These are phyloP conservation scores for Spathaspora boniae DNA, from an alignment of 805 yeast species.

Conservation along the genomic window DNA sequence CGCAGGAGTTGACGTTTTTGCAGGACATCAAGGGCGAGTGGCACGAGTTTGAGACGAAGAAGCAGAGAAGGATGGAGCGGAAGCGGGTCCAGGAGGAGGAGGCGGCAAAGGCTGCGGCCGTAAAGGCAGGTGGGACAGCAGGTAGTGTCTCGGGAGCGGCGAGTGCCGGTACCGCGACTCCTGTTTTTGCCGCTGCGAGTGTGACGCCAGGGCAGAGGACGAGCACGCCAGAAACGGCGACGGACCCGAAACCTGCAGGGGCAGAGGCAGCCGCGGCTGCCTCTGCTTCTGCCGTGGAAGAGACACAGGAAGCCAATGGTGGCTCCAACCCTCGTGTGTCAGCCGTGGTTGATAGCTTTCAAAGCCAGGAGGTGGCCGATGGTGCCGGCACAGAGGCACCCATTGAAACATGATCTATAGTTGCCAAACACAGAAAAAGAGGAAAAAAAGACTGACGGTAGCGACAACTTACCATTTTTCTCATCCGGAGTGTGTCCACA, in stretches of 20 bases:
- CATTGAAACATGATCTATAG: no score
- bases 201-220: not conserved
- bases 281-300: not conserved
- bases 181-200: not conserved
- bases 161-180: not conserved
- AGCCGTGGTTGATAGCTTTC: no score
- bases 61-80: slow-evolving; percentile 54
- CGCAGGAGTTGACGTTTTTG: slow-evolving; percentile 56
- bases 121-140: slow-evolving; percentile 4
- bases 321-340: no score
- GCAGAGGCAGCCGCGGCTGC: not conserved
- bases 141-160: not conserved
- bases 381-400: no score
- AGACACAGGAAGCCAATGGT: no score
- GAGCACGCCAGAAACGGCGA: not conserved
- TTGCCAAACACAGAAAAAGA: no score
- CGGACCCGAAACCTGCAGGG: not conserved
- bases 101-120: slow-evolving; percentile 11
- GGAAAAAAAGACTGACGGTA: not conserved
- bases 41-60: slow-evolving; percentile 96
- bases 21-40: slow-evolving; percentile 75
- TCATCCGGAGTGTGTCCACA: not conserved
- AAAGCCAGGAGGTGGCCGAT: no score
- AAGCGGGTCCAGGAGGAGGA: slow-evolving; percentile 34
- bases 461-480: not conserved